Conservation (phyloP, 2,329 filamentous ascomycete genomes). For the Ciborinia camelliae region DNA sequence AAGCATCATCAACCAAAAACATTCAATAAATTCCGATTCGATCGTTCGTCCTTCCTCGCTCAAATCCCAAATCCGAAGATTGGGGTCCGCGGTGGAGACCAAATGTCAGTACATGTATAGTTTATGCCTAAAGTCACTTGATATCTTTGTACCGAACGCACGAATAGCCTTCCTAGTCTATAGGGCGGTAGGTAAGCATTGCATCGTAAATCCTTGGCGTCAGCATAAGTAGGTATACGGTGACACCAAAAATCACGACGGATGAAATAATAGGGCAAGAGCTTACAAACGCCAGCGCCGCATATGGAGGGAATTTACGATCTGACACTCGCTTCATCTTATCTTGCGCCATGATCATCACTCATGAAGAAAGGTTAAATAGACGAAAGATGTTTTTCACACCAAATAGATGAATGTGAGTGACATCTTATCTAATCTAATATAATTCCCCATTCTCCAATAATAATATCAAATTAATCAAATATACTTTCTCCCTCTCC, state of each 20-base stretch:
- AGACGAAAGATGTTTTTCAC: neutral
- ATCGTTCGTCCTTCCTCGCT: neutral
- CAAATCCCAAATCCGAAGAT: slow-evolving; percentile 11
- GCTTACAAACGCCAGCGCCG: neutral
- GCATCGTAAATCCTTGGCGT: neutral
- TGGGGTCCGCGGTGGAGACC: neutral
- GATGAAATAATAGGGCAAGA: neutral
- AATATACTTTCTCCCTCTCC: too few species aligned
- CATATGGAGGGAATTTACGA: neutral
- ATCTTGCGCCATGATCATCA: neutral
- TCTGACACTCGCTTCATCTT: neutral
- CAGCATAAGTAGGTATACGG: neutral
- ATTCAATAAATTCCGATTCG: neutral
- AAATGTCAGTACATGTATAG: neutral
- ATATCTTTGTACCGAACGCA: neutral
- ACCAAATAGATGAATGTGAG: too few species aligned
- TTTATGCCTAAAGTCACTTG: neutral
- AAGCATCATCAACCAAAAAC: neutral
- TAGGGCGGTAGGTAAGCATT: neutral
- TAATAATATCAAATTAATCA: too few species aligned
- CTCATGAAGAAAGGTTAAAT: neutral
- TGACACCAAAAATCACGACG: neutral
- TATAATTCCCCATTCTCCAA: too few species aligned
- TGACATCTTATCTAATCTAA: too few species aligned
- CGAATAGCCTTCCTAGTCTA: neutral